Evolutionary conservation across 306 rosid genomes (phyloP).

Genomic region (Astragalus glycyphyllos): DNA sequence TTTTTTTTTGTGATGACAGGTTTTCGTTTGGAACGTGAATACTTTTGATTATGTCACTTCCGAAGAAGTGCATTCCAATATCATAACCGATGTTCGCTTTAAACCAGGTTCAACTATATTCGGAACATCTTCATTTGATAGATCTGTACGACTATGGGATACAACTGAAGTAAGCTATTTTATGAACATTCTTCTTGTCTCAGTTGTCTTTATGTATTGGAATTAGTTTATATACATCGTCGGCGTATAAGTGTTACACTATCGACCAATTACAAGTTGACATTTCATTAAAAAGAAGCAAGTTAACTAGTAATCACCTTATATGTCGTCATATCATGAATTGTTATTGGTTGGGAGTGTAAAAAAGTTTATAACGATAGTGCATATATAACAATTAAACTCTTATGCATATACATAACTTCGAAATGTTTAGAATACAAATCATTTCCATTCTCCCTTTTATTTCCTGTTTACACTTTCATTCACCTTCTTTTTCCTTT

Average conservation of each 20-base stretch:
- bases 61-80: slow-evolving; percentile 55
- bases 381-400: no score
- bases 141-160: slow-evolving; percentile 70
- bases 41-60: slow-evolving; percentile 46
- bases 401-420: neutral
- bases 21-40: slow-evolving; percentile 68
- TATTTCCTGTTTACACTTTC: neutral
- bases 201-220: slow-evolving; percentile 9
- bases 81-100: slow-evolving; percentile 72
- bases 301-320: no score
- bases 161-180: slow-evolving; percentile 57
- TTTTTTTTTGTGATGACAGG: slow-evolving; percentile 48
- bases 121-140: slow-evolving; percentile 77
- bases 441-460: slow-evolving; percentile 26
- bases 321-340: no score
- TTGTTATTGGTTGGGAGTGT: no score
- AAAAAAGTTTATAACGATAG: no score
- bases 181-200: slow-evolving; percentile 32
- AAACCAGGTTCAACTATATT: slow-evolving; percentile 56
- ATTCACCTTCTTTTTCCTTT: slow-evolving; percentile 17
- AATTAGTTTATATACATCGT: no score
- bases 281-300: no score
- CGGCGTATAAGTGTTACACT: no score
- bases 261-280: no score
- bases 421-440: slow-evolving; percentile 17